These are phyloP conservation scores for Citrus trifoliata DNA, from an alignment of 345 rosid species.

Conservation along the genomic window DNA sequence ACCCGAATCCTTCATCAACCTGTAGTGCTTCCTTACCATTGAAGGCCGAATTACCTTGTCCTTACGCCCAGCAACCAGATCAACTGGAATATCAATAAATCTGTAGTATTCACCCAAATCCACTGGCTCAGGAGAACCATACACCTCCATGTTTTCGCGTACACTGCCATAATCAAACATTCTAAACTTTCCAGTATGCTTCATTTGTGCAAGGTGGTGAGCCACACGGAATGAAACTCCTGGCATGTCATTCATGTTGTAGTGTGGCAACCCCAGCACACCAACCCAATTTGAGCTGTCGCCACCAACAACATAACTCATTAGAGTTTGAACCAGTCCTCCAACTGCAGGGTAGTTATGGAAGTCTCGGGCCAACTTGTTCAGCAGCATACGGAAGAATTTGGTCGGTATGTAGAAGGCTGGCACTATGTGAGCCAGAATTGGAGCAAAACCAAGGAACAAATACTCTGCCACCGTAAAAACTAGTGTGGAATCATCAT, in stretches of 20 bases:
- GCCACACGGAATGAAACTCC: constrained; percentile 81
- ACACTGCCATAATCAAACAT: constrained; percentile 83
- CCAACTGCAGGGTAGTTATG: constrained; percentile 95
- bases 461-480: constrained; percentile 59
- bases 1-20: constrained; percentile 60
- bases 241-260: constrained; percentile 98
- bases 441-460: constrained; percentile 57
- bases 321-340: constrained; percentile 87
- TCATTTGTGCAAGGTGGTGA: constrained; percentile 87
- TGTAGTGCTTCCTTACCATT: constrained; percentile 83
- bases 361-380: constrained; percentile 94
- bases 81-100: constrained; percentile 70
- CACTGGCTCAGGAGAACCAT: constrained; percentile 79
- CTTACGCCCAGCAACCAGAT: constrained; percentile 80
- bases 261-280: constrained; percentile 85
- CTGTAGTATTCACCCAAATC: constrained; percentile 73
- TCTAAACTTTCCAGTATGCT: constrained; percentile 59
- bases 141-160: constrained; percentile 59
- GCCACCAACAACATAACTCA: constrained; percentile 87
- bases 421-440: constrained; percentile 58
- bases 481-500: constrained; percentile 62
- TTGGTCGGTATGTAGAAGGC: constrained; percentile 93
- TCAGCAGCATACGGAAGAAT: constrained; percentile 89
- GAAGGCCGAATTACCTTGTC: constrained; percentile 79
- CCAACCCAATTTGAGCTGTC: constrained; percentile 99